Evolutionary conservation across 140 eudicot genomes (phyloP), one percentile per base, ranked within the genome.

Genomic region (Cichorium intybus): DNA sequence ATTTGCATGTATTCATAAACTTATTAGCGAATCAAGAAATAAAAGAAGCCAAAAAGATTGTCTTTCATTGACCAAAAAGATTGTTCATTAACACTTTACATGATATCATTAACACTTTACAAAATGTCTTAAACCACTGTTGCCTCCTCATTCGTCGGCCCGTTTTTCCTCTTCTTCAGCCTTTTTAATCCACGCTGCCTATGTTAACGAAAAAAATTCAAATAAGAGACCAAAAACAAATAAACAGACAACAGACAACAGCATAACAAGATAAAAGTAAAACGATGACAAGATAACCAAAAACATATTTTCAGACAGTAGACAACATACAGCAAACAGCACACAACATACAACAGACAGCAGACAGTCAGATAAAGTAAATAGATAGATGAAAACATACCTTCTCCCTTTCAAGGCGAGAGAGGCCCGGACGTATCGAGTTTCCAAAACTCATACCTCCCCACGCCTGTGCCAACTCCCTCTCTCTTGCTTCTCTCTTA

Each of bases 381-480:
- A n/a, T n/a, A n/a, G n/a, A n/a, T n/a, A n/a, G n/a, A n/a, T n/a
- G n/a, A n/a, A n/a, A 69, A 79, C 70, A 68, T 87, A 60, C 97
- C 95, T 91, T 88, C 48, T 88, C 98, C 35, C 86, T 72, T 75
- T 91, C 82, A 60, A 87, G 93, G 24, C 85, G 81, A 16, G 97
- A 85, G 41, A 83, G 76, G 50, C 61, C 86, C 7, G 96, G 98
- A 6, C 78, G 74, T 28, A 92, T 77, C 1, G 96, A 92, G 76
- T 92, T 83, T n/a, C 98, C 96, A 33, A 92, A 81, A 73, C 93
- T 76, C 86, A 92, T 26, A 54, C 98, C 98, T 64, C 96, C 98
- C 98, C 98, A 92, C 7, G 93, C 90, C 53, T 82, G 89, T 29
- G 75, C 84, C 87, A 85, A 27, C 77, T 92, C 96, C 65, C 69